phyloP scores from a whole-genome alignment of 2,329 filamentous ascomycete species.

The Scedosporium dehoogii region DNA sequence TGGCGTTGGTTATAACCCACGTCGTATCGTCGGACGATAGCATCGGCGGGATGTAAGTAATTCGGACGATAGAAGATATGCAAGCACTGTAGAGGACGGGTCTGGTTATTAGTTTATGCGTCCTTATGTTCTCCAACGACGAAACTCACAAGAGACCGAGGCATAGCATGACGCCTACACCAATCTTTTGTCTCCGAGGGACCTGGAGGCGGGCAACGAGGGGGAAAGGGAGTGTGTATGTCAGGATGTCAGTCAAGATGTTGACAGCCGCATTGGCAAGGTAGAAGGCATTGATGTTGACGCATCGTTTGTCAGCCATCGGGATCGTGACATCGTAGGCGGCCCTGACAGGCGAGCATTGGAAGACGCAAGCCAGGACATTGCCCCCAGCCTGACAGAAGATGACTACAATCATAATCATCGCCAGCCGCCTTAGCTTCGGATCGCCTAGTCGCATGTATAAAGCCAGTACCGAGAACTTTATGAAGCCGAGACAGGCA shows the following conservation, averaged over 20 bases:
- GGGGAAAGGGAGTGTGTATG: conserved; percentile 32
- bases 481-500: conserved; percentile 34
- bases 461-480: conserved; percentile 33
- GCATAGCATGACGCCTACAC: conserved; percentile 29
- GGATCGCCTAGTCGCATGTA: conserved; percentile 32
- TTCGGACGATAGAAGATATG: conserved; percentile 34
- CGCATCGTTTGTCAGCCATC: conserved; percentile 20
- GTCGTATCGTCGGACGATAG: conserved; percentile 23
- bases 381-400: conserved; percentile 27
- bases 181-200: conserved; percentile 32
- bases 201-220: conserved; percentile 32
- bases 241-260: conserved; percentile 34
- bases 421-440: conserved; percentile 22
- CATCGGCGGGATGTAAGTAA: conserved; percentile 32
- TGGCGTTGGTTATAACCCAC: conserved; percentile 25
- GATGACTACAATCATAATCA: conserved; percentile 29
- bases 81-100: conserved; percentile 23
- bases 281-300: conserved; percentile 36
- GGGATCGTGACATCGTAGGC: conserved; percentile 24
- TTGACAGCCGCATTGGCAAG: conserved; percentile 35
- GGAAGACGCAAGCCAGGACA: conserved; percentile 31
- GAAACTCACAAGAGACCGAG: conserved; percentile 28
- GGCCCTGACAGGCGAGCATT: conserved; percentile 28
- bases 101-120: not conserved
- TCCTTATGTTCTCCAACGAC: not conserved